phyloP scores from a whole-genome alignment of 2,329 filamentous ascomycete species.

The Nemania bipapillata region DNA sequence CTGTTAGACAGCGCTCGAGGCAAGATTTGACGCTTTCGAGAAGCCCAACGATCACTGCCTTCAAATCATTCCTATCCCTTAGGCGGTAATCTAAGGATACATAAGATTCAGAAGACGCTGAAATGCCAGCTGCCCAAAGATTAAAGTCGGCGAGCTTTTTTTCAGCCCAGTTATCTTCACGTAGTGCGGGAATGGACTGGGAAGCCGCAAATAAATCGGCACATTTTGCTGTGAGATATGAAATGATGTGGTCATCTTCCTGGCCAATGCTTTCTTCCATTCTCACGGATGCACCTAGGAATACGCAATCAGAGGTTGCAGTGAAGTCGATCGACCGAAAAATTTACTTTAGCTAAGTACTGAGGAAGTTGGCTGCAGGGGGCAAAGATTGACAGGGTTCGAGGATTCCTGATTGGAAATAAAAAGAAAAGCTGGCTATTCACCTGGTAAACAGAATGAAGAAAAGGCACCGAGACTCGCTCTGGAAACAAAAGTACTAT shows the following conservation, averaged over 20 bases:
- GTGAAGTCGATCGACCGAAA: no score
- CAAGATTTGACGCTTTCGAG: neutral
- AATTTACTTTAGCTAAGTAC: no score
- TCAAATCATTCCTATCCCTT: neutral
- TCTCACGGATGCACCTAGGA: neutral
- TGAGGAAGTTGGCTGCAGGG: no score
- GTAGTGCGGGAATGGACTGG: neutral
- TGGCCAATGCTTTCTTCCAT: neutral
- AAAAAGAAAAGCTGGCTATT: no score
- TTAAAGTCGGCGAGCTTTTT: neutral
- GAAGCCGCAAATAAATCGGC: neutral
- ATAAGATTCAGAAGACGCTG: neutral
- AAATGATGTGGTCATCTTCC: neutral
- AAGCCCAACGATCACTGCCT: neutral
- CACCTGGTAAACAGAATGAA: no score
- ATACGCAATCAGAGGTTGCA: no score
- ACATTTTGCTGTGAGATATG: neutral
- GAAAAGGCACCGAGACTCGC: no score
- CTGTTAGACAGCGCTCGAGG: neutral
- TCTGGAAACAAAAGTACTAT: no score
- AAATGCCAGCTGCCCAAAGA: neutral
- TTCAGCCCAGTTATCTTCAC: neutral
- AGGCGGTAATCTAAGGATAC: neutral
- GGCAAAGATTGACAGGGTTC: no score
- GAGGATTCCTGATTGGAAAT: no score